phyloP scores from a whole-genome alignment of 1,139 yeast genomes.

The Zygosaccharomyces sapae region DNA sequence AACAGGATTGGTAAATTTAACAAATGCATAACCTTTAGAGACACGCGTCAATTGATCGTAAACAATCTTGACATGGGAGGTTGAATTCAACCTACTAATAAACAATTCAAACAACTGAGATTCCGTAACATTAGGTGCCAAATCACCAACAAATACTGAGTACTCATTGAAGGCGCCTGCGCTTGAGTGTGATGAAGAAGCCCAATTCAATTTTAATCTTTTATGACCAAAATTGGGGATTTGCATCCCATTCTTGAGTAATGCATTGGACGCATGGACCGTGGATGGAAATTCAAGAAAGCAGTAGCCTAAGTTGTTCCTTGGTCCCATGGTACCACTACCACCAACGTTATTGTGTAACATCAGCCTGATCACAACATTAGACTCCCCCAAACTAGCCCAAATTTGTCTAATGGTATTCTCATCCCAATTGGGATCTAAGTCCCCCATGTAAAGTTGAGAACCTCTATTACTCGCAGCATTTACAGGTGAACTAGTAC shows the following conservation, averaged over 20 bases:
- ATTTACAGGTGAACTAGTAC: slow-evolving; percentile 2
- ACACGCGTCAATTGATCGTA: slow-evolving; percentile 72
- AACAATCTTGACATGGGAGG: slow-evolving; percentile 67
- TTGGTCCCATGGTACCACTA: slow-evolving; percentile 20
- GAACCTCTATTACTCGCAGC: slow-evolving; percentile 5
- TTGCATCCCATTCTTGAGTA: slow-evolving; percentile 59
- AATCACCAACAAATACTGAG: slow-evolving; percentile 74
- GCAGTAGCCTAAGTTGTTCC: slow-evolving; percentile 66
- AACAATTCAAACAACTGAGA: slow-evolving; percentile 64
- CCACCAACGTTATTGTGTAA: slow-evolving; percentile 34
- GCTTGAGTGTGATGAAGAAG: slow-evolving; percentile 57
- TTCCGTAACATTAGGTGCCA: slow-evolving; percentile 69
- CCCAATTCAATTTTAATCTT: slow-evolving; percentile 69
- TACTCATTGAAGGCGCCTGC: slow-evolving; percentile 42
- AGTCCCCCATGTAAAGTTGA: slow-evolving; percentile 58
- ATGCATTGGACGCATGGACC: slow-evolving; percentile 63
- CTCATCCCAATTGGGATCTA: slow-evolving; percentile 72
- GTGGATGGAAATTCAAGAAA: slow-evolving; percentile 62
- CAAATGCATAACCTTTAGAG: slow-evolving; percentile 73
- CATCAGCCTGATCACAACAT: slow-evolving; percentile 48
- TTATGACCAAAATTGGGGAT: slow-evolving; percentile 59
- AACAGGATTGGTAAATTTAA: slow-evolving; percentile 57
- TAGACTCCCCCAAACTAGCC: slow-evolving; percentile 41
- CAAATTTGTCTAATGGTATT: slow-evolving; percentile 54
- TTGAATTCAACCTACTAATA: slow-evolving; percentile 58